These are phyloP conservation scores for Starmerella floris DNA, from an alignment of 805 yeast genomes.

Conservation along the genomic window DNA sequence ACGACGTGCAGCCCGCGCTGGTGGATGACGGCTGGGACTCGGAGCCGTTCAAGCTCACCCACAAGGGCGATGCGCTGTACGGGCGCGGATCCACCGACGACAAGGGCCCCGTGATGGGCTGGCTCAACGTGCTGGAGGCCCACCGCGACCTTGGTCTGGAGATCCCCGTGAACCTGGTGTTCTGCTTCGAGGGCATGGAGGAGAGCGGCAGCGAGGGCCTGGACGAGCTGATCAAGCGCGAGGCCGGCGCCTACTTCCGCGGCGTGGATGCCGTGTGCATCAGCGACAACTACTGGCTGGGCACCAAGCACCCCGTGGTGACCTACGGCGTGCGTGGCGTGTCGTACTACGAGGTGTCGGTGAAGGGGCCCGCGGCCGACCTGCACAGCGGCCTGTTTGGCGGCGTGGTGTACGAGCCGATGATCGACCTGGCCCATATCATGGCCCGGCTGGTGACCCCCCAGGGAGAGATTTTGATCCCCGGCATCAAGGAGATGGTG, in stretches of 20 bases:
- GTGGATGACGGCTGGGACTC: slow-evolving; percentile 89
- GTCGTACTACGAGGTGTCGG: slow-evolving; percentile 71
- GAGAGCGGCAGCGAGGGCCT: slow-evolving; percentile 92
- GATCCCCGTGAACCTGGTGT: slow-evolving; percentile 81
- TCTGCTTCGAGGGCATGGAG: slow-evolving; percentile 98
- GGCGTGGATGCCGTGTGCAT: slow-evolving; percentile 90
- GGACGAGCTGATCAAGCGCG: slow-evolving; percentile 66
- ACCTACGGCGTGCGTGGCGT: slow-evolving; percentile 97
- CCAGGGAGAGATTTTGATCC: slow-evolving; percentile 70
- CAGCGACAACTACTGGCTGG: slow-evolving; percentile 96
- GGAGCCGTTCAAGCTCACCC: slow-evolving; percentile 69
- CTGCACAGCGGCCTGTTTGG: slow-evolving; percentile 96
- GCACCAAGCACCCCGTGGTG: slow-evolving; percentile 89
- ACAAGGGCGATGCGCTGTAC: slow-evolving; percentile 50
- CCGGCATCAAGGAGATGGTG: slow-evolving; percentile 87
- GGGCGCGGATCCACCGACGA: slow-evolving; percentile 97
- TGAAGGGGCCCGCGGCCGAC: slow-evolving; percentile 92
- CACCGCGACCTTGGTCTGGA: slow-evolving; percentile 74
- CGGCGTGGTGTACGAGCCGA: slow-evolving; percentile 93
- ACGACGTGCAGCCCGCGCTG: slow-evolving; percentile 95
- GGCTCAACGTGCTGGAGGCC: slow-evolving; percentile 89
- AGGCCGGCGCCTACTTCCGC: slow-evolving; percentile 69
- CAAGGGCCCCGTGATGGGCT: slow-evolving; percentile 94
- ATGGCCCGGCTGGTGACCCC: slow-evolving; percentile 65
- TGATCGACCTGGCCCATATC: slow-evolving; percentile 78